Conservation (phyloP, 306 rosid species). For the Acacia melanoxylon region DNA sequence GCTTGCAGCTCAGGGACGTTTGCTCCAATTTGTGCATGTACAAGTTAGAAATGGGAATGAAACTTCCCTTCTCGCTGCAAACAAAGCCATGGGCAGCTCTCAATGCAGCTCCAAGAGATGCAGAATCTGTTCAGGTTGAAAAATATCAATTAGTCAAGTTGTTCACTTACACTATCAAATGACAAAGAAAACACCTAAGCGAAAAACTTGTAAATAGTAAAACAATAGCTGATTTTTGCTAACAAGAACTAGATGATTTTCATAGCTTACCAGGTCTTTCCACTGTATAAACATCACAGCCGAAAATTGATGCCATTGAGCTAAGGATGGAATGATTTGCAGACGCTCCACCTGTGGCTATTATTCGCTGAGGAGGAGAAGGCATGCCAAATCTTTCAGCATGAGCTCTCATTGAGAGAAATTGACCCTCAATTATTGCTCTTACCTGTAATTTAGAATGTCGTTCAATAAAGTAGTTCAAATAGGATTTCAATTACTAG, state of each 20-base stretch:
- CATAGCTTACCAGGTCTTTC: constrained; percentile 75
- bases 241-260: background rate
- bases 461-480: background rate
- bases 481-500: constrained; percentile 16
- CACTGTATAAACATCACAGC: constrained; percentile 90
- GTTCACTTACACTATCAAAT: background rate
- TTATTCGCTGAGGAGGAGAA: constrained; percentile 82
- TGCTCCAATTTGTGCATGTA: constrained; percentile 66
- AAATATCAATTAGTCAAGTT: constrained; percentile 2
- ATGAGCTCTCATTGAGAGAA: constrained; percentile 92
- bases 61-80: constrained; percentile 65
- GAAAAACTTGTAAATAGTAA: background rate
- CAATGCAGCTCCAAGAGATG: constrained; percentile 94
- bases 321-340: constrained; percentile 70
- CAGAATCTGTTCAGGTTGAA: constrained; percentile 69
- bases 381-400: constrained; percentile 98
- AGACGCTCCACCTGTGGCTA: constrained; percentile 99
- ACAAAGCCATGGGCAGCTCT: constrained; percentile 98
- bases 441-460: constrained; percentile 60
- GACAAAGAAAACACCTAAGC: background rate
- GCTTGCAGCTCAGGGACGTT: constrained; percentile 74
- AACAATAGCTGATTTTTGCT: background rate
- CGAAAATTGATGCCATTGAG: constrained; percentile 79
- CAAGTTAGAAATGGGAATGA: constrained; percentile 64
- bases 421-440: constrained; percentile 84